phyloP scores from a whole-genome alignment of 257 asterid species.

The Solanum medicagineum region DNA sequence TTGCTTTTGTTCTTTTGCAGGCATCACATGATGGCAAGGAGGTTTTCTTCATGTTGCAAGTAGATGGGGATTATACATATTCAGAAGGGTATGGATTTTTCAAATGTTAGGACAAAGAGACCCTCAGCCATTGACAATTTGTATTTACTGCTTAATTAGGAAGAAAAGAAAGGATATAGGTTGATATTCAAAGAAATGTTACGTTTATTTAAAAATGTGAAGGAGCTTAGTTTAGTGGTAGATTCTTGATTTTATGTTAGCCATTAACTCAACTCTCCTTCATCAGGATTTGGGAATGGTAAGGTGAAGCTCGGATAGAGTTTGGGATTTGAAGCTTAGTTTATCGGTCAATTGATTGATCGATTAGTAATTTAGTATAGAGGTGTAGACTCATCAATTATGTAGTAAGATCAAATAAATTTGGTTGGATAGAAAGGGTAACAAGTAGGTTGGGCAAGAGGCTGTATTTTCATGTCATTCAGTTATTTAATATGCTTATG shows the following conservation, averaged over 20 bases:
- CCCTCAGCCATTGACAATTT: neutral
- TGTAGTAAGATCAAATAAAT: neutral
- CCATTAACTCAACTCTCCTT: neutral
- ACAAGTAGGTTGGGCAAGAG: neutral
- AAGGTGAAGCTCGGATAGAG: neutral
- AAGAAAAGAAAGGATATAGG: neutral
- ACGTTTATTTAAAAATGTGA: neutral
- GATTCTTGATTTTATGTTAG: neutral
- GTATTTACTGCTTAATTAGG: neutral
- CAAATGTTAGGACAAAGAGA: neutral
- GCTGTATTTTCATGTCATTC: neutral
- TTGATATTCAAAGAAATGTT: neutral
- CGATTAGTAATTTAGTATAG: neutral
- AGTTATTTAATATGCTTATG: neutral
- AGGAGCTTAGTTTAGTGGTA: neutral
- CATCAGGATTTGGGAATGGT: neutral
- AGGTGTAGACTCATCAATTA: neutral
- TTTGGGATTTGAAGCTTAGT: neutral
- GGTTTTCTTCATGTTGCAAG: conserved; percentile 47
- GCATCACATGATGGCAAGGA: conserved; percentile 52
- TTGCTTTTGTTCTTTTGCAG: conserved; percentile 10
- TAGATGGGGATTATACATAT: conserved; percentile 44
- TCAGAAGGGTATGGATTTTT: conserved; percentile 31
- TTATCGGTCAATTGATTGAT: neutral
- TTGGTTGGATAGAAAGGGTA: neutral